These are phyloP conservation scores for Litchi chinensis DNA, from an alignment of 345 rosid genomes.

Conservation along the genomic window DNA sequence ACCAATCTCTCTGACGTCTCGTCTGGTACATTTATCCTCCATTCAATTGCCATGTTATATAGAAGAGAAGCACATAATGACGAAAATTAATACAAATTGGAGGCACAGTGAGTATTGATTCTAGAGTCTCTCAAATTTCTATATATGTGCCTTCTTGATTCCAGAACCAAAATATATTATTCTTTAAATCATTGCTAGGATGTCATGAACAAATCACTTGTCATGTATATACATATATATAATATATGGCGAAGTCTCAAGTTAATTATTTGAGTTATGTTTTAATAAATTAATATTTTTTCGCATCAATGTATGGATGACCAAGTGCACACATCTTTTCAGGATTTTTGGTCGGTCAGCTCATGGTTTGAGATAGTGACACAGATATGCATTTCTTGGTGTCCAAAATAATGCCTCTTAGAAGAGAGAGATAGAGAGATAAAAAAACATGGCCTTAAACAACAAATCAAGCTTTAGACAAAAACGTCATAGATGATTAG, in stretches of 20 bases:
- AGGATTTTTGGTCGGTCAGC: background rate
- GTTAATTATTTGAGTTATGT: background rate
- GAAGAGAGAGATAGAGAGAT: background rate
- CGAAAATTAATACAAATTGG: constrained; percentile 18
- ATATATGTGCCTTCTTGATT: background rate
- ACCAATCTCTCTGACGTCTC: constrained; percentile 39
- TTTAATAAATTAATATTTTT: background rate
- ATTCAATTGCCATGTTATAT: constrained; percentile 40
- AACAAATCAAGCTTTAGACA: constrained; percentile 11
- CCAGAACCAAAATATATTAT: background rate
- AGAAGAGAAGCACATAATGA: background rate
- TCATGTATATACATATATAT: background rate
- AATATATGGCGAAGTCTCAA: background rate
- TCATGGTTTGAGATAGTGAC: background rate
- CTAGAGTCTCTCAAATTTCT: background rate
- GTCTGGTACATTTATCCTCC: constrained; percentile 54
- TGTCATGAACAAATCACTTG: background rate
- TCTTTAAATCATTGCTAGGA: background rate
- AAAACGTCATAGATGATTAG: background rate
- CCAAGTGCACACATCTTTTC: background rate
- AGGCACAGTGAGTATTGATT: background rate
- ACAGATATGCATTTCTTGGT: background rate
- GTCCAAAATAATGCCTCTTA: background rate
- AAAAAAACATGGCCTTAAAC: constrained; percentile 15
- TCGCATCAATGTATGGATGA: background rate